Base-by-base conservation (phyloP, 371 early-diverging fungal genomes). In the Synchytrium microbalum region DNA sequence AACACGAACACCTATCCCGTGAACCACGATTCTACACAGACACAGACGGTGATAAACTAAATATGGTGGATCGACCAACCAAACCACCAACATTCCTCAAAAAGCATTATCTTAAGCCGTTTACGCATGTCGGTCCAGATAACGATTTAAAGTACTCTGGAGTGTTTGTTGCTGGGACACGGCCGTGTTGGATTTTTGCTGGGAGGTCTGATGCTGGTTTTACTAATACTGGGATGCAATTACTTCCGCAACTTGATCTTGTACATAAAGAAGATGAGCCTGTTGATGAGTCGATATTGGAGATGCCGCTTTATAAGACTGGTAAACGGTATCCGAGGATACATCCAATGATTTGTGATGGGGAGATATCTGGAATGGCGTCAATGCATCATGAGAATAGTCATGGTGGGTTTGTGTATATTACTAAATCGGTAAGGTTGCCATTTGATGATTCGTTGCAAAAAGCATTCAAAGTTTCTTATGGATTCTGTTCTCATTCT, bases 361-460 rank as follows among this genome's bases (percentile, higher is more conserved):
- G 85, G 16, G 80, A 71, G 31, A 75, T 92, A 1, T 72, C 76
- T 13, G 82, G 85, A 8, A 91, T 94, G 66, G 85, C 90, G 8
- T 85, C 85, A 26, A 90, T 95, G 67, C 88, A 94, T 69, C 91
- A 90, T 71, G 77, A 87, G 32, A 89, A 92, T 64, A 88, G 89
- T 63, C 72, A 77, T 19, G 79, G 87, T 62, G 94, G 96, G 0
- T 92, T 98, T 64, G 81, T 91, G 30, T 80, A 75, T 58, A 51
- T 77, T 13, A 81, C 67, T 29, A 58, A 59, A 2, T 64, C 70
- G 72, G 79, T 77, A 29, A 56, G 64, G 23, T 51, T 59, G 13
- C n/a, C 14, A 30, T 54, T 16, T 67, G 0, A 26, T 62, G 24
- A 56, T 54, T 25, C 28, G 63, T 52, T 10, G 32, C 25, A 24